Evolutionary conservation across 208 protist genomes (phyloP).

Genomic region (Acanthamoeba culbertsoni): DNA sequence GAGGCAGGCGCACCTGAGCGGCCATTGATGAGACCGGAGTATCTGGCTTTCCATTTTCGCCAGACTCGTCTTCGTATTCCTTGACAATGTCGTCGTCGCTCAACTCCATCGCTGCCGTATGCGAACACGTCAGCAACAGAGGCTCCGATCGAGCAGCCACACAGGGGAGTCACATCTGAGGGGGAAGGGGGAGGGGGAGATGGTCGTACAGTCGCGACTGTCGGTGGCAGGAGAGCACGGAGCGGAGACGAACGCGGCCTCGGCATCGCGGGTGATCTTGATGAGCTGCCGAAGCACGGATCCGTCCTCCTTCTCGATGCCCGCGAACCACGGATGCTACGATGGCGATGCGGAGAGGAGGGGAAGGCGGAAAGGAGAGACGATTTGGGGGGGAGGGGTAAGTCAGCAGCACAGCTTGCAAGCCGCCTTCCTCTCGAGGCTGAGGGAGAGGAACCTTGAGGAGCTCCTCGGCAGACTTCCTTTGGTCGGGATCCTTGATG

Average conservation of each 20-base stretch:
- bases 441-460: slow-evolving; percentile 23
- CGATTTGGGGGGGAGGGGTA: neutral
- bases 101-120: too few species aligned
- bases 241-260: slow-evolving; percentile 13
- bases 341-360: neutral
- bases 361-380: neutral
- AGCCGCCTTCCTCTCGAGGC: too few species aligned
- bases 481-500: slow-evolving; percentile 28
- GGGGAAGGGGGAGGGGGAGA: too few species aligned
- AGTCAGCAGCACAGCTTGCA: too few species aligned
- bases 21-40: too few species aligned
- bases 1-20: too few species aligned
- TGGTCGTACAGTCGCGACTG: neutral
- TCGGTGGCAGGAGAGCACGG: neutral
- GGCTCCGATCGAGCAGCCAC: too few species aligned
- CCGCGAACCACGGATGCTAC: slow-evolving; percentile 19
- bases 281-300: neutral
- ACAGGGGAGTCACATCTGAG: too few species aligned
- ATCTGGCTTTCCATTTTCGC: too few species aligned
- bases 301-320: neutral
- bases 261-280: neutral
- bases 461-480: slow-evolving; percentile 37
- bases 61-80: too few species aligned
- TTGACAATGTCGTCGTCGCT: too few species aligned
- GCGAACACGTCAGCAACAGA: too few species aligned